Evolutionary conservation across 768 basidiomycete genomes (phyloP).

Genomic region (Terana coerulea): DNA sequence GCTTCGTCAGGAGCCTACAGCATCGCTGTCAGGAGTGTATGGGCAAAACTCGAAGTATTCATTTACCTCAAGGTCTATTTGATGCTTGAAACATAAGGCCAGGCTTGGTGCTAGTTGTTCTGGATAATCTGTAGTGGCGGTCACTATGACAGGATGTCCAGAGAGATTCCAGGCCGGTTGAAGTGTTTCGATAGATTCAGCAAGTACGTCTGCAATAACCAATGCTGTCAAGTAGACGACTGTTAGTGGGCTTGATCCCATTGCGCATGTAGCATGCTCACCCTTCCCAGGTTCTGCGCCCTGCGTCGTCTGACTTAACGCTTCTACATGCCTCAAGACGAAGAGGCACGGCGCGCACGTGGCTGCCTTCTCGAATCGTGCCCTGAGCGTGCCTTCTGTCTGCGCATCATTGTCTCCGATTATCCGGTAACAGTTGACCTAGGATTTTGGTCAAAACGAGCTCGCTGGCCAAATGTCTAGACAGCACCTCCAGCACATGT

Average conservation of each 20-base stretch:
- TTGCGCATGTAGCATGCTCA: slow-evolving; percentile 37
- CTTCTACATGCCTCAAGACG: slow-evolving; percentile 77
- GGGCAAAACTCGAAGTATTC: background rate
- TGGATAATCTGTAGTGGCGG: slow-evolving; percentile 69
- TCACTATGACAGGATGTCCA: slow-evolving; percentile 69
- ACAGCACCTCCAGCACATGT: slow-evolving; percentile 69
- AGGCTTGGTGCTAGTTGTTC: slow-evolving; percentile 62
- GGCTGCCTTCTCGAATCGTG: slow-evolving; percentile 72
- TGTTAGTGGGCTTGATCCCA: background rate
- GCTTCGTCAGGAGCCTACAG: slow-evolving; percentile 75
- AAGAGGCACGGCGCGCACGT: slow-evolving; percentile 83
- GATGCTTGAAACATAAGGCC: slow-evolving; percentile 79
- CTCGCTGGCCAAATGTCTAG: background rate
- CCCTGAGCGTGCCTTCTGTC: slow-evolving; percentile 68
- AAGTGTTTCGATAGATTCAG: slow-evolving; percentile 59
- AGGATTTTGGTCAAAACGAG: background rate
- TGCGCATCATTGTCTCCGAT: slow-evolving; percentile 73
- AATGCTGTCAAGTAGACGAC: slow-evolving; percentile 40
- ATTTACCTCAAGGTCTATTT: slow-evolving; percentile 68
- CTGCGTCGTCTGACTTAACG: slow-evolving; percentile 68
- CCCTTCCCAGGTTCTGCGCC: slow-evolving; percentile 62
- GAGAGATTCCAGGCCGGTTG: slow-evolving; percentile 52
- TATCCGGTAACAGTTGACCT: slow-evolving; percentile 87
- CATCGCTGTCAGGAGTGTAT: background rate
- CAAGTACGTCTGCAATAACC: slow-evolving; percentile 50